Base-by-base conservation (phyloP, 116 monocot genomes). In the Phalaenopsis hybrid region DNA sequence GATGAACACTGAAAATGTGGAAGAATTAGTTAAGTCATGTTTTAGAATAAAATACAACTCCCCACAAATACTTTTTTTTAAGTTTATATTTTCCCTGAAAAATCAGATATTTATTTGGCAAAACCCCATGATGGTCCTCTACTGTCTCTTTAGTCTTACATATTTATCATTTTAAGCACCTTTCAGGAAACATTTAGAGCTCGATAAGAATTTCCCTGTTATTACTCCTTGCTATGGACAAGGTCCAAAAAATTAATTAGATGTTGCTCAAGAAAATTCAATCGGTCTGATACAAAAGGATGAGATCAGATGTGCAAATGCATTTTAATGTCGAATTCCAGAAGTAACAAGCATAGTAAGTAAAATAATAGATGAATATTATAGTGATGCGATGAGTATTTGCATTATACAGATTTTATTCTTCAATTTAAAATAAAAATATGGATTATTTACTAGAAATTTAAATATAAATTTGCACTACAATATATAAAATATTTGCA, bases 1-100 rank as follows among this genome's bases (percentile, higher is more conserved):
- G 89, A 85, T 72, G 92, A 85, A 82, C 91, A 93, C 97, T 97
- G 91, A 82, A 81, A 25, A 31, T 21, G 85, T 72, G 55, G 6
- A 75, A 72, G 21, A 74, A 12, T 73, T 45, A 44, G 75, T 31
- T 5, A 75, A n/a, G 31, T 31, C 31, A 13, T 72, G 13, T 3
- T 65, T 65, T 23, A 31, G 31, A 65, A 65, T 65, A 65, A 6
- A 65, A 65, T 21, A 65, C 8, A 65, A 65, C 65, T 65, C 25
- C 21, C 65, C 21, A 25, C 25, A 23, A 65, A 65, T 31, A 65
- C 7, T 25, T 46, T 46, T 6, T 9, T 23, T 2, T 6, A 65
- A 52, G 52, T 52, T 52, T 13, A 13, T 13, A 13, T 52, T 50
- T 50, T 52, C 12, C 15, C 3, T 46, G 46, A 28, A 23, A 17